Evolutionary conservation across 306 rosid species (phyloP), one percentile per base, ranked within the genome.

Genomic region (Rosa persica): DNA sequence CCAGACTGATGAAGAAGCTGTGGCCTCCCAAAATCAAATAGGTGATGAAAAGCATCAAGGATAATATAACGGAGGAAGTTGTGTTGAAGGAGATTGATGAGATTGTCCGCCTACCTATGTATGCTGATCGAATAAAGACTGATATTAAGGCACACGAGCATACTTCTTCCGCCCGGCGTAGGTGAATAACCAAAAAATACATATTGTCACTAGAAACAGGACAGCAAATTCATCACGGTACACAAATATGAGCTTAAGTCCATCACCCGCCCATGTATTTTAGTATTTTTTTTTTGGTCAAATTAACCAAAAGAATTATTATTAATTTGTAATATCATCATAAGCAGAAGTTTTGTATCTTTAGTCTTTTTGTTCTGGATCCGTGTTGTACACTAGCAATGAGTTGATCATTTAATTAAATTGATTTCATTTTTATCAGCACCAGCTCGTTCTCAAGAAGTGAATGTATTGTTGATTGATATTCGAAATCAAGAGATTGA

Each of bases 21-120:
- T 62, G 77, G 27, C 36, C 40, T 75, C 30, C 4, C 54, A 27
- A 42, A 43, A 49, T 34, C 8, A 55, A 80, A 34, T 84, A 94
- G 98, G 98, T 94, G 68, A 87, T 94, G 96, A 90, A 88, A 75
- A 94, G 98, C 80, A 94, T 94, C 83, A 83, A 44, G 84, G 97
- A 94, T 81, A 94, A 94, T 81, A 94, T 94, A 78, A 94, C 97
- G 4, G 85, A 88, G 79, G 97, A 94, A 30, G 67, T 88, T 71
- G 87, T 94, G 87, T 89, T 94, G 89, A 80, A 83, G 20, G 96
- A 94, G 85, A 94, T 94, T 51, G 15, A 85, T 15, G 92, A 94
- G 86, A 92, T 92, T 72, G 91, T 92, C 72, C 85, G 90, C 60
- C 86, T 94, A 72, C 98, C 98, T 51, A 94, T 94, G 98, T 94